Evolutionary conservation across 768 basidiomycete genomes (phyloP).

Genomic region (Strobilomyces echinocephalus): DNA sequence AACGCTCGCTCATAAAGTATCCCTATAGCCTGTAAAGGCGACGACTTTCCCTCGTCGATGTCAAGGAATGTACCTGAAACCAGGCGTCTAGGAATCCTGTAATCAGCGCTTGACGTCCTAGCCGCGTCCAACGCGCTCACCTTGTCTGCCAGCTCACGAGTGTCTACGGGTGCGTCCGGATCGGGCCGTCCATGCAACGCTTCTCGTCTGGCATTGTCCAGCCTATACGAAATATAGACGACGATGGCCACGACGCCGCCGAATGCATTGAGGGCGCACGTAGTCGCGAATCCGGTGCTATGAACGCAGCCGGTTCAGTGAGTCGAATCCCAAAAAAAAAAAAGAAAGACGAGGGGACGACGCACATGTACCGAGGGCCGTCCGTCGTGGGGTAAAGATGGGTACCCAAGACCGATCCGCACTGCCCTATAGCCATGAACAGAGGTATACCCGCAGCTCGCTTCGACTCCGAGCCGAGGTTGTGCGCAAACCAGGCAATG

Average conservation of each 20-base stretch:
- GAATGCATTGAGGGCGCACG: conserved; percentile 32
- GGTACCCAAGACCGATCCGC: conserved; percentile 71
- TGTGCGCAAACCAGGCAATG: conserved; percentile 78
- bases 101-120: not conserved
- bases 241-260: conserved; percentile 33
- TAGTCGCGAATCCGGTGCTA: conserved; percentile 53
- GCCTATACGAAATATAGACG: conserved; percentile 56
- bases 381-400: conserved; percentile 65
- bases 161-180: conserved; percentile 50
- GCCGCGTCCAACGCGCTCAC: conserved; percentile 27
- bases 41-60: not conserved
- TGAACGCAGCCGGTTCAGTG: not conserved
- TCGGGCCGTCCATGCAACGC: conserved; percentile 46
- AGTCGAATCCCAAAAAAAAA: not conserved
- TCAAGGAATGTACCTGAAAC: conserved; percentile 22
- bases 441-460: conserved; percentile 71
- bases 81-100: conserved; percentile 8
- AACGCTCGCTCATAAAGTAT: no score
- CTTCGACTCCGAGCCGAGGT: conserved; percentile 74
- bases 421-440: conserved; percentile 78
- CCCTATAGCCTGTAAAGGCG: no score
- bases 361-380: conserved; percentile 63
- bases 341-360: not conserved
- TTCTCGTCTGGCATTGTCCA: conserved; percentile 55
- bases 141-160: conserved; percentile 61